Conservation (phyloP, 176 grass and related monocot genomes). For the Avena eriantha region DNA sequence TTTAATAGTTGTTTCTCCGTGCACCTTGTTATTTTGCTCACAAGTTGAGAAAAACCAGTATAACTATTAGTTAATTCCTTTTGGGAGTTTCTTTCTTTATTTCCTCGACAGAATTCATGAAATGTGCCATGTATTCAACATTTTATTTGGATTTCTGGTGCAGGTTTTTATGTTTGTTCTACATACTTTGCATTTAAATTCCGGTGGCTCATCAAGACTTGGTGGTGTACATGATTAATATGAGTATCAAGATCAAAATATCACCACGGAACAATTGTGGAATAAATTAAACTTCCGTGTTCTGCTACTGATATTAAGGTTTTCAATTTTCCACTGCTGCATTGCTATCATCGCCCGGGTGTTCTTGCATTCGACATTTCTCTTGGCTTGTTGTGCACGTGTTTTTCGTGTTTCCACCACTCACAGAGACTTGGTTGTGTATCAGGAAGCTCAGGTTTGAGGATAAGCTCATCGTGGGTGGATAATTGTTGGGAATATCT, state of each 20-base stretch:
- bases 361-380: neutral
- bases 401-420: neutral
- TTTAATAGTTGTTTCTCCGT: neutral
- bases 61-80: neutral
- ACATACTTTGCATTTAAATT: neutral
- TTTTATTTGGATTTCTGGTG: neutral
- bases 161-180: neutral
- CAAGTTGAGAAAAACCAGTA: neutral
- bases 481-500: neutral
- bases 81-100: neutral
- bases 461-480: too few species aligned
- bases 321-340: neutral
- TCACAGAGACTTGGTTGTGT: neutral
- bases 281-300: neutral
- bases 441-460: neutral
- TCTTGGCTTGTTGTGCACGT: neutral
- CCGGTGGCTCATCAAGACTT: neutral
- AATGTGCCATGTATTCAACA: neutral
- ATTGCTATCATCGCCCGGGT: neutral
- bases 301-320: neutral
- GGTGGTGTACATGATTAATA: neutral
- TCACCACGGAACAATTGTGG: neutral
- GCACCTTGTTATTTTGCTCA: neutral
- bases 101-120: neutral
- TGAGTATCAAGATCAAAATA: neutral